Conservation (phyloP, 805 yeast species). For the Cyberlindnera petersonii region DNA sequence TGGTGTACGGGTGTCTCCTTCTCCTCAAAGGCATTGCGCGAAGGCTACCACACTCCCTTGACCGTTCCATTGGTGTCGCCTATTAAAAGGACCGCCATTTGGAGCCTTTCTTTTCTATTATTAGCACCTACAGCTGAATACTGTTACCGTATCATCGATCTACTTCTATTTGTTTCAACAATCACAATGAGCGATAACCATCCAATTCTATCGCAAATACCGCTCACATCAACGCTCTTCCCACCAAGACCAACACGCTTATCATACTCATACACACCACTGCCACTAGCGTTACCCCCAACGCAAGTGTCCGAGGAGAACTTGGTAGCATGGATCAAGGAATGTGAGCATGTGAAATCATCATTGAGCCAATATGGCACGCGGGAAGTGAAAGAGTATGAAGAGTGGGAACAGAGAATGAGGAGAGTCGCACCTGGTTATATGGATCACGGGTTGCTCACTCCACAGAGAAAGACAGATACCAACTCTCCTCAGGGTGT, state of each 20-base stretch:
- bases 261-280: constrained; percentile 42
- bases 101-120: background rate
- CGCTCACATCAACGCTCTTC: constrained; percentile 46
- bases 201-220: constrained; percentile 34
- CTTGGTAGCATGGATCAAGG: constrained; percentile 30
- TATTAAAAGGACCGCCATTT: too few species aligned
- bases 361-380: constrained; percentile 26
- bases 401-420: constrained; percentile 32
- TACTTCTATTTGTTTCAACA: background rate
- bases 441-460: constrained; percentile 26
- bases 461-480: constrained; percentile 19
- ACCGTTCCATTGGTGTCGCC: too few species aligned
- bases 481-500: background rate
- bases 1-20: too few species aligned
- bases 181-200: constrained; percentile 6
- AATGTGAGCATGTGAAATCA: constrained; percentile 30
- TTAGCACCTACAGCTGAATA: background rate
- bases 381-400: constrained; percentile 24
- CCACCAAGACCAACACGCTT: constrained; percentile 55
- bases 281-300: constrained; percentile 34
- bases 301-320: constrained; percentile 29
- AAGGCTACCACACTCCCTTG: too few species aligned
- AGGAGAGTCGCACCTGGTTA: constrained; percentile 41
- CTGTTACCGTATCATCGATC: background rate
- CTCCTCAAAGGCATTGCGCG: too few species aligned